Base-by-base conservation (phyloP, 2,329 filamentous ascomycete genomes). In the Nemania bipapillata region DNA sequence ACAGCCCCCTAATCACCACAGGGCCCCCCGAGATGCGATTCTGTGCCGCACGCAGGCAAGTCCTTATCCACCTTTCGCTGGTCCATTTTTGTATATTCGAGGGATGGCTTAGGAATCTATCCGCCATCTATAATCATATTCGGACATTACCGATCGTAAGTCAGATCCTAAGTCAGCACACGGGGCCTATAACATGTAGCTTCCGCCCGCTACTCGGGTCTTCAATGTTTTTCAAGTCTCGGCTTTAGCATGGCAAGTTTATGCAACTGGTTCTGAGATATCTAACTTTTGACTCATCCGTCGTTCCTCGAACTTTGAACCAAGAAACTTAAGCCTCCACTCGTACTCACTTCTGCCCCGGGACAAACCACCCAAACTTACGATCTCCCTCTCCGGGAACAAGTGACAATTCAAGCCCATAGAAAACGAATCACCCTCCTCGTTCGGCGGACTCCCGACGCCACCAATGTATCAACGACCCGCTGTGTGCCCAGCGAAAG, bases 361-460 rank as follows among this genome's bases (percentile, higher is more conserved):
- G n/a, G n/a, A n/a, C n/a, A n/a, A n/a, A n/a, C n/a, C n/a, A n/a
- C n/a, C 60, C 17, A 68, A 54, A 8, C 63, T 63, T 20, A 60
- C 26, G 32, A 70, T 52, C 5, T 49, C 50, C 11, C 45, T 45
- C 66, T 69, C 63, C 22, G 56, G 35, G 28, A 70, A 54, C 62
- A 73, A 42, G n/a, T 68, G 60, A 7, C 28, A 62, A 53, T 73
- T 73, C 40, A 74, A 70, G 35, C 70, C 69, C 57, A 71, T 72
- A 22, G 26, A 47, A 6, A n/a, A 26, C 20, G 28, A 22, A n/a
- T 61, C 65, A 15, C 4, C 5, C 47, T 45, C 37, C 32, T 65
- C n/a, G 1, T 24, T 35, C 12, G 4, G 20, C 15, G 42, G 50
- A n/a, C n/a, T 22, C 20, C 22, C 8, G 12, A 40, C 30, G 17